Base-by-base conservation (phyloP, 805 yeast species). In the Saccharomycopsis guyanensis region DNA sequence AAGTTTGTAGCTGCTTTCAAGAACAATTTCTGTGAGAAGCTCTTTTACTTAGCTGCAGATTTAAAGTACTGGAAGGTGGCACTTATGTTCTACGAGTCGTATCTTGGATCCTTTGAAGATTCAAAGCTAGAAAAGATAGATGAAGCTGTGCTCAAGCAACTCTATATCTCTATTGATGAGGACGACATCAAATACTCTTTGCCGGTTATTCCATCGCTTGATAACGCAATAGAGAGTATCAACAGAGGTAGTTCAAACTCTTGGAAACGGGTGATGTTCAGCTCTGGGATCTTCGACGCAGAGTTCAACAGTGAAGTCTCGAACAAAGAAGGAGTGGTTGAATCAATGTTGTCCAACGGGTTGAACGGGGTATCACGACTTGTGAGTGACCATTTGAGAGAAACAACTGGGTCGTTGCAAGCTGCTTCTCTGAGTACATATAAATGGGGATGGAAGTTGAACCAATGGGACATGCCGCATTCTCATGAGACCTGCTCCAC, bases 371-470 rank as follows among this genome's bases (percentile, higher is more conserved):
- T 81, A 1, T 72, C 89, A 0, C 68, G 66, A 29, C 52, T 76
- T n/a, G 60, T 71, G 6, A 61, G 64, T 33, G 61, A 63, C 7
- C 54, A 51, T n/a, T 27, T 52, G 10, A 47, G 47, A 4, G 12
- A 7, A 8, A 13, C 38, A 13, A 18, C n/a, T 37, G 23, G n/a
- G 6, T 22, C 40, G 6, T 7, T 18, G 5, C 27, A 15, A 10
- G 10, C 6, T 15, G 3, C 31, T 1, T 42, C 46, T 4, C 54
- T 55, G 8, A 43, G 60, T 20, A 48, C 62, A 1, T 83, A 72
- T 57, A 78, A 74, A 48, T 80, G 87, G 76, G 75, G 80, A 1
- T 82, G 96, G 87, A 83, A 83, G 56, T 61, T 89, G 35, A 75
- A 72, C 37, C 74, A 76, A 42, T 89, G 97, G 97, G 82, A 82